Evolutionary conservation across 805 yeast genomes (phyloP), one percentile per base, ranked within the genome.

Genomic region (Sugiyamaella qingdaonensis): DNA sequence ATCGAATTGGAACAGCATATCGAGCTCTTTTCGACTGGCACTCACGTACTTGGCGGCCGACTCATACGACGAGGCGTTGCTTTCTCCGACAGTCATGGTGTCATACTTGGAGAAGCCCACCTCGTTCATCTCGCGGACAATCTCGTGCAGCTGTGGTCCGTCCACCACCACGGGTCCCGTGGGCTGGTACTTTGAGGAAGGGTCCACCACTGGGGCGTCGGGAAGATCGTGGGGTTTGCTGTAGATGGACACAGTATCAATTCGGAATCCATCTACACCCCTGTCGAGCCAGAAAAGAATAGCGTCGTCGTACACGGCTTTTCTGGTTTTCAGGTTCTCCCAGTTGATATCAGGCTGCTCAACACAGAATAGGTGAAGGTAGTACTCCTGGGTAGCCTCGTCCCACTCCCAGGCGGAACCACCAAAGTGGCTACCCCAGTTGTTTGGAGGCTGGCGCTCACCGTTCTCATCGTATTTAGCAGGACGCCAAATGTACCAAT

Each of bases 281-380:
- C 75, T 73, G 47, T 77, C 74, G 52, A 74, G 75, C 85, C 85
- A 81, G 65, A 73, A 80, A 36, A 68, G 68, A 57, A 79, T 64
- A 10, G 82, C 81, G 21, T 71, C 63, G 37, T 77, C 69, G 66
- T 78, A 78, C 51, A 80, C 46, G 4, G 72, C 71, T n/a, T 59
- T 49, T 34, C 72, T 55, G 27, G 59, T 62, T 63, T 64, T 75
- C 53, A 71, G 56, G 61, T 74, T 79, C 58, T 80, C 84, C 86
- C 85, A 81, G 67, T 80, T 81, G 61, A 81, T 68, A 60, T 81
- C 85, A n/a, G 85, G 85, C 67, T 81, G 85, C 31, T 75, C 62
- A 43, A 63, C 66, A 14, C 82, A 81, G 65, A 78, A 81, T 52
- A 80, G 67, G 52, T 73, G 77, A 54, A 81, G 67, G 66, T 80